Evolutionary conservation across 352 stramenopile species (phyloP).

Genomic region (Pythium oligandrum): DNA sequence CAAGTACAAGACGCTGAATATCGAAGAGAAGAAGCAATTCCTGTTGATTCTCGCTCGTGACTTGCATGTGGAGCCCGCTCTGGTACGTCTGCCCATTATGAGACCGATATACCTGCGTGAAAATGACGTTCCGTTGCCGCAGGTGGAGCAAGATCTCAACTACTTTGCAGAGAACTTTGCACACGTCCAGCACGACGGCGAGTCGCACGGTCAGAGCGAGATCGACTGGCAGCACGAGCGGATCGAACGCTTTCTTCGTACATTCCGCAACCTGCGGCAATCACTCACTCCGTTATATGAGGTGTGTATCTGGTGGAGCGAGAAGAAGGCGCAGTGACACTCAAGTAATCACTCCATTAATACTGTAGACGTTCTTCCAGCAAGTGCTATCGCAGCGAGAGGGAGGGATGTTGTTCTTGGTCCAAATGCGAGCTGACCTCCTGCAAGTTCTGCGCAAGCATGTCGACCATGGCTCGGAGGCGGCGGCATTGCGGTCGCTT

Average conservation of each 20-base stretch:
- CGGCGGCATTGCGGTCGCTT: constrained; percentile 55
- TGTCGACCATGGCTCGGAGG: constrained; percentile 26
- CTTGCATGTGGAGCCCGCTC: constrained; percentile 52
- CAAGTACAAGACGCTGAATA: constrained; percentile 58
- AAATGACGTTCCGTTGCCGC: not conserved
- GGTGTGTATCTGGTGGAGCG: constrained; percentile 12
- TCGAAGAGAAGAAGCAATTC: constrained; percentile 81
- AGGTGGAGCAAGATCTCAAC: constrained; percentile 49
- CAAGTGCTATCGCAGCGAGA: constrained; percentile 79
- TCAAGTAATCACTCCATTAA: not conserved
- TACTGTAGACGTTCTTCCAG: constrained; percentile 69
- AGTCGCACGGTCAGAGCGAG: constrained; percentile 11
- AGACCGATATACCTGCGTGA: constrained; percentile 2
- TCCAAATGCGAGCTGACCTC: constrained; percentile 71
- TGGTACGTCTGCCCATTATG: constrained; percentile 21
- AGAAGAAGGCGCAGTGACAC: not conserved
- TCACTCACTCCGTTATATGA: constrained; percentile 63
- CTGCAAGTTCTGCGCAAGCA: constrained; percentile 62
- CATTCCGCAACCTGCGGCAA: constrained; percentile 54
- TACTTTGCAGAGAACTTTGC: constrained; percentile 53
- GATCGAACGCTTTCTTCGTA: constrained; percentile 73
- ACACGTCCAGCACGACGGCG: constrained; percentile 34
- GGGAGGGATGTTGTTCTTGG: constrained; percentile 78
- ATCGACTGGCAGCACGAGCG: constrained; percentile 70
- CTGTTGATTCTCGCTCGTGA: constrained; percentile 72